Evolutionary conservation across 2,329 filamentous ascomycete species (phyloP), one percentile per base, ranked within the genome.

Genomic region (Colletotrichum karsti): DNA sequence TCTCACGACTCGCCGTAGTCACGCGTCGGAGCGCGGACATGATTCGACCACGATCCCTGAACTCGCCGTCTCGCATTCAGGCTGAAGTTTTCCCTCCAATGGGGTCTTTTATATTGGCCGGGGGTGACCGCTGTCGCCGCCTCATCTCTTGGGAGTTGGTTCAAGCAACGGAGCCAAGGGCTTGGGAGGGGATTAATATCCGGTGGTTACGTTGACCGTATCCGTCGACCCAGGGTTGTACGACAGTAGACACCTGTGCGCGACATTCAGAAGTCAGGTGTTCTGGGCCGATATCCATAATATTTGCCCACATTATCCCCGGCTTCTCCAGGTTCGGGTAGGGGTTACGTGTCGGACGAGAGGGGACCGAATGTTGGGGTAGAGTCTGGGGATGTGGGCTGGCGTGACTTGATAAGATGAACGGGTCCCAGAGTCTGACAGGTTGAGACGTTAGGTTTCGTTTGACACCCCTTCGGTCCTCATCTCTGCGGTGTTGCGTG

Each of bases 31-130:
- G 18, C 46, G 37, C 15, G 44, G n/a, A 24, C 30, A 39, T 68
- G 60, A 65, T 68, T 68, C 54, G 65, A 39, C 15, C 18, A 18
- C 37, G 8, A 42, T 3, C 48, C 30, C 9, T 7, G 33, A 62
- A 18, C 39, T 41, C 50, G 44, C 39, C 18, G n/a, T 28, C 18
- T 48, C 39, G 61, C 61, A 55, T 58, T 24, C 26, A 65, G 53
- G 37, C 65, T 65, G 30, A 15, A 65, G 53, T 68, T 68, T 54
- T 68, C 24, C 65, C 60, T 68, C 65, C 65, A 68, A 65, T 68
- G n/a, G 15, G 33, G 30, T n/a, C 8, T 3, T 51, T 22, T 24
- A 4, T 28, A 7, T 15, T 20, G 13, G 15, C 22, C 22, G 22
- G 18, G 44, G 35, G 15, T 24, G 20, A n/a, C 7, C 15, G 42